Conservation (phyloP, 2,329 filamentous ascomycete genomes). For the Ophiocordyceps robertsii region DNA sequence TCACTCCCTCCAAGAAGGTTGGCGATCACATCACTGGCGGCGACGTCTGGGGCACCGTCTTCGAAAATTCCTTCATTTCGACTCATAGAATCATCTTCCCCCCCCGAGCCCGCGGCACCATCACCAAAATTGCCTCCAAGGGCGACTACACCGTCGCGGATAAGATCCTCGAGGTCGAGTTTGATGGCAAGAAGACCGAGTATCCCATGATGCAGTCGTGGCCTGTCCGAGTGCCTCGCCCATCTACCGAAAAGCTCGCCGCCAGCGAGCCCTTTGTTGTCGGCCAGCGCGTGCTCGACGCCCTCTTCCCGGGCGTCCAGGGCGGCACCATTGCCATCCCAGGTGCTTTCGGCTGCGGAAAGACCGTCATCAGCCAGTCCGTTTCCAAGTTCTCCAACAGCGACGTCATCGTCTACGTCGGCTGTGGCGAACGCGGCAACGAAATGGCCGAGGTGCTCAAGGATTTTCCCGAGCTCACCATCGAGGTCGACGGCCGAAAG, state of each 20-base stretch:
- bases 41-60: slow-evolving; percentile 89
- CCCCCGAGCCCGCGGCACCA: slow-evolving; percentile 78
- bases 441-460: slow-evolving; percentile 99
- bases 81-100: slow-evolving; percentile 90
- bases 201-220: slow-evolving; percentile 98
- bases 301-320: slow-evolving; percentile 90
- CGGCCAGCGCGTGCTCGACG: slow-evolving; percentile 90
- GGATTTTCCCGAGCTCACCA: slow-evolving; percentile 97
- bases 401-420: slow-evolving; percentile 97
- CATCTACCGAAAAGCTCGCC: slow-evolving; percentile 80
- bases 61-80: slow-evolving; percentile 88
- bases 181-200: slow-evolving; percentile 88
- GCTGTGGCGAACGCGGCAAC: slow-evolving; percentile 83
- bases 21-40: slow-evolving; percentile 95
- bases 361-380: slow-evolving; percentile 97
- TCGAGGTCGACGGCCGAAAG: slow-evolving; percentile 84
- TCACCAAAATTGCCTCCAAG: slow-evolving; percentile 79
- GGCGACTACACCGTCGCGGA: slow-evolving; percentile 90
- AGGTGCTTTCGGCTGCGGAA: slow-evolving; percentile 95
- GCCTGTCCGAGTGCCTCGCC: slow-evolving; percentile 93
- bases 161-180: slow-evolving; percentile 91
- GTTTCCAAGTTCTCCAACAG: slow-evolving; percentile 99
- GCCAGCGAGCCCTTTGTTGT: slow-evolving; percentile 88
- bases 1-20: slow-evolving; percentile 80
- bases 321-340: slow-evolving; percentile 97